Percentiles rank a stretch among this genome's conserved stretches.
Evolutionary conservation across 225 moss, liverwort and hornwort species (phyloP).

Genomic region (Antitrichia curtipendula): DNA sequence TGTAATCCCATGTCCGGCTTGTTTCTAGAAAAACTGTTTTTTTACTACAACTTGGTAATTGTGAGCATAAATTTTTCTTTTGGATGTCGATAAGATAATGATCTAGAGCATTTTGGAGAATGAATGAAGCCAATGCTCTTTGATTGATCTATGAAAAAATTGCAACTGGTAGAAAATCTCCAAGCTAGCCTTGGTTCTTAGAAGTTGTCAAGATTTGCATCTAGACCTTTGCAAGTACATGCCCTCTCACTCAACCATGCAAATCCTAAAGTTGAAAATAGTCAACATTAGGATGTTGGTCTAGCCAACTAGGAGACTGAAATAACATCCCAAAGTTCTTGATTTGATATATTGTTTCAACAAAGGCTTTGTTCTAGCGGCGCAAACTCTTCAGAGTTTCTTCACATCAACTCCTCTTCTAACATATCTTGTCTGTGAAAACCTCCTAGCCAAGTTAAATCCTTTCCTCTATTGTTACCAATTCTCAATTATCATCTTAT

Average conservation of each 20-base stretch:
- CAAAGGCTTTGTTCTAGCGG: neutral
- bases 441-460: neutral
- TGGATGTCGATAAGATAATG: neutral
- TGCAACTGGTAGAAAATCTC: neutral
- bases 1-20: neutral
- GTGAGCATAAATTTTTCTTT: neutral
- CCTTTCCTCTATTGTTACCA: neutral
- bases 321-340: neutral
- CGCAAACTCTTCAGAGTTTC: rapidly evolving
- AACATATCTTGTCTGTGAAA: neutral
- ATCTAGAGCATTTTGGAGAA: neutral
- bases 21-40: neutral
- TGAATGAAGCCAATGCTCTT: neutral
- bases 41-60: neutral
- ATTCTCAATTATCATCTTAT: neutral
- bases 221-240: neutral
- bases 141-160: neutral
- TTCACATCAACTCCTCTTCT: neutral
- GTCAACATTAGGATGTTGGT: neutral
- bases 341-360: neutral
- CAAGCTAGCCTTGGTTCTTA: neutral
- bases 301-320: neutral
- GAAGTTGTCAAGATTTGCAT: neutral
- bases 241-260: neutral
- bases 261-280: neutral